Evolutionary conservation across 768 basidiomycete genomes (phyloP).

Genomic region (Suillus bovinus): DNA sequence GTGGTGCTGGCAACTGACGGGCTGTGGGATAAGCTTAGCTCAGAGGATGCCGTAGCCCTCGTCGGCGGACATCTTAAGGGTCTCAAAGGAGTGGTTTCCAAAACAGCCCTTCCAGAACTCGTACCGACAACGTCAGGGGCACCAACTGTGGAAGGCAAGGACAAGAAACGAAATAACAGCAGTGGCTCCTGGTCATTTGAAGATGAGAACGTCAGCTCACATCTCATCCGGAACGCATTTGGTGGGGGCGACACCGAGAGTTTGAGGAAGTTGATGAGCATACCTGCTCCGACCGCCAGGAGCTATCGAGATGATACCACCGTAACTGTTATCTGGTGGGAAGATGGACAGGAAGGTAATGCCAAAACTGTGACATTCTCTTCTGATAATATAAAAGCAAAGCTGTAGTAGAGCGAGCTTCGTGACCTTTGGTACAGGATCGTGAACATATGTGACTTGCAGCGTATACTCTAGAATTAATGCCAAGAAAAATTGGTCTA

Average conservation of each 20-base stretch:
- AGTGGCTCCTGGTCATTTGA: conserved; percentile 73
- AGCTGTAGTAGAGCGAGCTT: conserved; percentile 41
- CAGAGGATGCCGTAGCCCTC: conserved; percentile 84
- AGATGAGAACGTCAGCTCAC: conserved; percentile 77
- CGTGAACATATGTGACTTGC: conserved; percentile 3
- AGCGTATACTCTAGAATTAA: conserved; percentile 1
- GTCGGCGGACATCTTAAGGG: conserved; percentile 82
- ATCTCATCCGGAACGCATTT: conserved; percentile 89
- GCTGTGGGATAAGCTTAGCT: conserved; percentile 74
- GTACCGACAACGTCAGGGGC: conserved; percentile 57
- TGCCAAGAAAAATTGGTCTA: conserved; percentile 25
- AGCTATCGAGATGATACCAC: conserved; percentile 84
- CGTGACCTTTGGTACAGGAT: conserved; percentile 6
- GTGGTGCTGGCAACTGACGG: conserved; percentile 89
- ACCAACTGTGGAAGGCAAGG: conserved; percentile 65
- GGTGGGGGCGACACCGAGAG: conserved; percentile 71
- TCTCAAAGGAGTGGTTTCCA: conserved; percentile 62
- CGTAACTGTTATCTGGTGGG: conserved; percentile 86
- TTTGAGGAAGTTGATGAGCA: conserved; percentile 69
- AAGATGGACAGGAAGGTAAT: conserved; percentile 54
- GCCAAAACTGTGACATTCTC: conserved; percentile 37
- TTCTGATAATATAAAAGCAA: conserved; percentile 40
- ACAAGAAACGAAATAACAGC: conserved; percentile 36
- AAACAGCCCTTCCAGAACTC: conserved; percentile 52
- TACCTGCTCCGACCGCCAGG: conserved; percentile 78